Evolutionary conservation across 352 stramenopile genomes (phyloP).

Genomic region (Globisporangium cederbergense): DNA sequence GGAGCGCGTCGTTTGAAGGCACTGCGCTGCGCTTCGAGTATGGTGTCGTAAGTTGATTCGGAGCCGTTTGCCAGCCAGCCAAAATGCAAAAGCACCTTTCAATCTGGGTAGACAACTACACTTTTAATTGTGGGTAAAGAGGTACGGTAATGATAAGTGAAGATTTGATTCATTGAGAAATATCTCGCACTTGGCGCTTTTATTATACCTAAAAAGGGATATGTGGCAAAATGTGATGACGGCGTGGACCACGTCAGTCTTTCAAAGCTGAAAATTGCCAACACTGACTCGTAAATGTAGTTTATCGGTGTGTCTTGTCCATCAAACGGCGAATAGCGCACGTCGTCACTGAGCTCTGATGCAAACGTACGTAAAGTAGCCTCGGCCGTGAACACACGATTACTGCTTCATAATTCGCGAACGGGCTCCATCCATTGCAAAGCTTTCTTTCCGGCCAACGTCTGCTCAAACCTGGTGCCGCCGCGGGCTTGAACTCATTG

Average conservation of each 20-base stretch:
- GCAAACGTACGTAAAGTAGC: not conserved
- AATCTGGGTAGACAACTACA: not conserved
- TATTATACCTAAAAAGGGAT: not conserved
- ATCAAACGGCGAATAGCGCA: not conserved
- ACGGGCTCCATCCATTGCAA: too few species aligned
- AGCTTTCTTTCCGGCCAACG: too few species aligned
- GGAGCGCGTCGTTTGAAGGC: slow-evolving; percentile 4
- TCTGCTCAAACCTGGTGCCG: too few species aligned
- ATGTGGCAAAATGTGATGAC: not conserved
- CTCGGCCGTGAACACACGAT: not conserved
- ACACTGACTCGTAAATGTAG: not conserved
- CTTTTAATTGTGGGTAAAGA: not conserved
- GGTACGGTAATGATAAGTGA: not conserved
- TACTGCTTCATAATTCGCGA: too few species aligned
- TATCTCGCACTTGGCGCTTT: not conserved
- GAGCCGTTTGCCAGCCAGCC: slow-evolving; percentile 13
- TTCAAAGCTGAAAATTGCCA: not conserved
- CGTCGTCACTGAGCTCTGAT: too few species aligned
- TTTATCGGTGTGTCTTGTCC: not conserved
- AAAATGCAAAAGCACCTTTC: slow-evolving; percentile 1
- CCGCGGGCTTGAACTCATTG: too few species aligned
- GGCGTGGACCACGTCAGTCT: not conserved
- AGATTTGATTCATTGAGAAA: too few species aligned
- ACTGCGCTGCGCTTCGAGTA: not conserved
- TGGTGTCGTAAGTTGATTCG: not conserved